These are phyloP conservation scores for Neonectria sp. DNA, from an alignment of 2,329 filamentous ascomycete species.

Conservation along the genomic window DNA sequence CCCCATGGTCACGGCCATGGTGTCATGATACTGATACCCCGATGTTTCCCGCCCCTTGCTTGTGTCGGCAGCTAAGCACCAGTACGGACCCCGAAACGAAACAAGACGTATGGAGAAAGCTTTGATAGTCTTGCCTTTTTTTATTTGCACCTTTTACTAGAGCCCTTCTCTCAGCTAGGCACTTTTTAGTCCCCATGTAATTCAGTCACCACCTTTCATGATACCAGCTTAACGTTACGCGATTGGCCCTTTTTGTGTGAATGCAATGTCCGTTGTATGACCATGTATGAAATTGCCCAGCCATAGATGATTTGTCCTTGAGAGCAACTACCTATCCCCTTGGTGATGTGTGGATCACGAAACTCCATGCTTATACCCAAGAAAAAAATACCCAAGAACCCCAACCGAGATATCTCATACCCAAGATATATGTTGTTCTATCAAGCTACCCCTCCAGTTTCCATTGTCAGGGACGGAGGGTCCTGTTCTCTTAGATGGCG, in stretches of 20 bases:
- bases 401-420: constrained; percentile 14
- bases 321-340: not conserved
- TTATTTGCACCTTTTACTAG: constrained; percentile 52
- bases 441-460: not conserved
- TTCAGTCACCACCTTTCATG: constrained; percentile 58
- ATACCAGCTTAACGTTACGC: constrained; percentile 58
- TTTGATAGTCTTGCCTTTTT: constrained; percentile 57
- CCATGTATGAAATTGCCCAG: constrained; percentile 18
- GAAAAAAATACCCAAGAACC: constrained; percentile 8
- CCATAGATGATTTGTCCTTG: constrained; percentile 7
- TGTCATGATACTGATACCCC: constrained; percentile 47
- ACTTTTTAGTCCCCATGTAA: constrained; percentile 64
- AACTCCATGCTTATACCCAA: constrained; percentile 47
- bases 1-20: constrained; percentile 42
- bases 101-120: constrained; percentile 49
- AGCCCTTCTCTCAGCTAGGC: constrained; percentile 54
- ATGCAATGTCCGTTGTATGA: constrained; percentile 18
- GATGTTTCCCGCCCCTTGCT: constrained; percentile 45
- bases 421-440: constrained; percentile 4
- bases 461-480: constrained; percentile 21
- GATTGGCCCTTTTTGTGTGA: constrained; percentile 22
- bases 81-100: constrained; percentile 42
- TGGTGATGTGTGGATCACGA: constrained; percentile 11
- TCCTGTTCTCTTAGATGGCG: constrained; percentile 67
- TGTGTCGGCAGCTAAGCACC: constrained; percentile 41